Evolutionary conservation across 441 rosid species (phyloP).

Genomic region (Hypseocharis bilobata): DNA sequence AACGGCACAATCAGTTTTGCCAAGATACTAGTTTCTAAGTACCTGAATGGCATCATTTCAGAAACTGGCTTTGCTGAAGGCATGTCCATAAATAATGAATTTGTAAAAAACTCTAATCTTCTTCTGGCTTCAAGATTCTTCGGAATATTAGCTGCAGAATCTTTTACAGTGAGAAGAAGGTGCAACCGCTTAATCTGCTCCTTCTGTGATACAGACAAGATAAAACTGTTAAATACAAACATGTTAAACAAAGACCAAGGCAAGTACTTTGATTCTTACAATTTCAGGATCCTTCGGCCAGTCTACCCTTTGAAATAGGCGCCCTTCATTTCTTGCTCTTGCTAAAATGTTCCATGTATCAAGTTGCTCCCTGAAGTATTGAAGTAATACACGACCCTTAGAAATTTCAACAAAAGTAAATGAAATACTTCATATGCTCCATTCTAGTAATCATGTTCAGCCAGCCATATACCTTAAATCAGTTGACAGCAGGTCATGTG

Average conservation of each 20-base stretch:
- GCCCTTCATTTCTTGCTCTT: constrained; percentile 74
- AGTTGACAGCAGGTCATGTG: constrained; percentile 71
- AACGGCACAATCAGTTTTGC: neutral
- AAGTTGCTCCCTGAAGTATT: constrained; percentile 70
- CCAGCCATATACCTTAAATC: constrained; percentile 59
- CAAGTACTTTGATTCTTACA: constrained; percentile 35
- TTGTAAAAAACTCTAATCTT: constrained; percentile 80
- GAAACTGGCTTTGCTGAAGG: constrained; percentile 80
- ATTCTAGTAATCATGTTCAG: constrained; percentile 9
- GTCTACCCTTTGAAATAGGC: constrained; percentile 72
- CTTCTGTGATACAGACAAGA: constrained; percentile 41
- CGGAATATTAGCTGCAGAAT: constrained; percentile 84
- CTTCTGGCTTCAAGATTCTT: constrained; percentile 98
- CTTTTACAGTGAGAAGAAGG: constrained; percentile 96
- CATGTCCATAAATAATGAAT: constrained; percentile 95
- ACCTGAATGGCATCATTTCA: constrained; percentile 91
- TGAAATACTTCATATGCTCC: neutral
- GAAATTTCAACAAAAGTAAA: constrained; percentile 6
- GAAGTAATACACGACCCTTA: constrained; percentile 13
- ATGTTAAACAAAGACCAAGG: constrained; percentile 17
- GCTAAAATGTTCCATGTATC: constrained; percentile 94
- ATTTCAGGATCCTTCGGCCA: constrained; percentile 96
- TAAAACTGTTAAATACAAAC: constrained; percentile 21
- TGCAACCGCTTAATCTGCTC: constrained; percentile 92
- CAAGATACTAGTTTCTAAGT: constrained; percentile 10